A percentile compares a stretch with the other conserved stretches of the same genome.
These are phyloP conservation scores for Rhypophila decipiens DNA, from an alignment of 495 filamentous ascomycete species.

Conservation along the genomic window DNA sequence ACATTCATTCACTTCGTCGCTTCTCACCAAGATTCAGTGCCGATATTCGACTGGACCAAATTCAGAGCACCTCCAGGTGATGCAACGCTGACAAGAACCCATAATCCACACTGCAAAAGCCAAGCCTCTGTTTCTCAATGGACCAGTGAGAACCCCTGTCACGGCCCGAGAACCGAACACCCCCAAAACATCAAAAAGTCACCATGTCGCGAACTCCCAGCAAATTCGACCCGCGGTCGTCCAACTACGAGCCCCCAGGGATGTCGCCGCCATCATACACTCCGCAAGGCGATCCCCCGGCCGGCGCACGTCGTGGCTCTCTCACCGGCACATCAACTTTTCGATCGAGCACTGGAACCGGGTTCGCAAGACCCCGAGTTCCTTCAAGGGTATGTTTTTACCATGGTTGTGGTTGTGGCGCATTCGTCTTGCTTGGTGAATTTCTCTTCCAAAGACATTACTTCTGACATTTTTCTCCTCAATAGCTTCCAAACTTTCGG, in stretches of 20 bases:
- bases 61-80: too few species aligned
- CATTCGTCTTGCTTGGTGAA: too few species aligned
- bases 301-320: constrained; percentile 16
- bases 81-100: too few species aligned
- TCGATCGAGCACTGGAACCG: constrained; percentile 28
- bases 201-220: constrained; percentile 11
- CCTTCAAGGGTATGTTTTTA: constrained; percentile 34
- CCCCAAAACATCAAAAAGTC: too few species aligned
- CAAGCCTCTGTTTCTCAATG: too few species aligned
- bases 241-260: constrained; percentile 1
- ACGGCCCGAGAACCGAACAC: too few species aligned
- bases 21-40: too few species aligned
- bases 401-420: neutral
- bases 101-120: too few species aligned
- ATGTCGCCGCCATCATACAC: constrained; percentile 18
- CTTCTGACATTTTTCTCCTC: neutral
- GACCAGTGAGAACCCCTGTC: too few species aligned
- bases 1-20: too few species aligned
- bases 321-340: constrained; percentile 24
- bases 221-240: constrained; percentile 9
- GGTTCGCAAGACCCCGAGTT: constrained; percentile 22
- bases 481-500: constrained; percentile 16
- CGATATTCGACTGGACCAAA: too few species aligned
- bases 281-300: constrained; percentile 23
- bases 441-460: too few species aligned